Evolutionary conservation across 2,329 filamentous ascomycete genomes (phyloP), one percentile per base, ranked within the genome.

Genomic region (Pseudomassariella vexata): DNA sequence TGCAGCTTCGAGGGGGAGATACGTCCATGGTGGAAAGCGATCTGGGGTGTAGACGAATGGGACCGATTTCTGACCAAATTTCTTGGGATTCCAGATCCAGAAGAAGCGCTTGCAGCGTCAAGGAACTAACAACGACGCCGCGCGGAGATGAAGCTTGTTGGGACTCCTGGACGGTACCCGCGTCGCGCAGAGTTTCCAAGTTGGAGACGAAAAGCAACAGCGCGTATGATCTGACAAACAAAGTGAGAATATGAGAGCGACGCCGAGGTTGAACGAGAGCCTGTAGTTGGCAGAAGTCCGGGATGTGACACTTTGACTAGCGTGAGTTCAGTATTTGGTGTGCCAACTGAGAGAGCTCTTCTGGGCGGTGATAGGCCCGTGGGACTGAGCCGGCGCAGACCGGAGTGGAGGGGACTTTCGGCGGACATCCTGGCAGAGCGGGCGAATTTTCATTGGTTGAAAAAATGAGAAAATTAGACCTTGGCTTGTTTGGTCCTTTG

Each of bases 21-120:
- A 20, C 15, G 11, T 19, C 10, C 17, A 21, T 29, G 19, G 27
- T 29, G 11, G 28, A 30, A 20, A 28, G 15, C 29, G 9, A 24
- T 30, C 31, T 9, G 20, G 25, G 32, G 24, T 32, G 12, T 24
- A 38, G 32, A 22, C 36, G 36, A 35, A 38, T 35, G 30, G 32
- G 32, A 30, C 21, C 12, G 23, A 28, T 14, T 24, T 31, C 33
- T 24, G 20, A 28, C 31, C 19, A 24, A 30, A 30, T 22, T 15
- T 19, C 23, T 24, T 8, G 20, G n/a, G 23, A 18, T 16, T 27
- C 24, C 32, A 9, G 19, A 24, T 19, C 24, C 25, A 30, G 23
- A 24, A 25, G 25, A 30, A 28, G 36, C 36, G 32, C 36, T 35
- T 35, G 35, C 31, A 34, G 21, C 26, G 27, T 34, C 36, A 32